A percentile compares a stretch with the other conserved stretches of the same genome.
Conservation (phyloP, 306 rosid species). For the Ammopiptanthus mongolicus region DNA sequence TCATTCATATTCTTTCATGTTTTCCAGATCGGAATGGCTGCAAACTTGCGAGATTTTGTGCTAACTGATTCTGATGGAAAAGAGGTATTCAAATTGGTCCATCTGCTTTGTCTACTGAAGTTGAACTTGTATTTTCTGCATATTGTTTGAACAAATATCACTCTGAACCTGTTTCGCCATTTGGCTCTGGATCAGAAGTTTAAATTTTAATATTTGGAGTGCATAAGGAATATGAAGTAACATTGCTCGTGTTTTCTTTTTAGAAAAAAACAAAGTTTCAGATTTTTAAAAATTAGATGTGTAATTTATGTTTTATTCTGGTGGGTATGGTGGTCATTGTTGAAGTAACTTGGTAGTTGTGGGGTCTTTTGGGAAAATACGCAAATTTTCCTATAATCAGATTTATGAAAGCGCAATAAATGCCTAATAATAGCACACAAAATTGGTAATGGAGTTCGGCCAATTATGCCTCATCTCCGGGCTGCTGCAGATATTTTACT, state of each 20-base stretch:
- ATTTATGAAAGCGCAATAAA: too few species aligned
- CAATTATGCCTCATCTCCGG: too few species aligned
- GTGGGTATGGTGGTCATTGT: background rate
- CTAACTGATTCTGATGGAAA: conserved; percentile 68
- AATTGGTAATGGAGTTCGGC: too few species aligned
- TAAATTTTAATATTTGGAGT: background rate
- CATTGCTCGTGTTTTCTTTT: background rate
- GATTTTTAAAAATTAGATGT: background rate
- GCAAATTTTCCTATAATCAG: too few species aligned
- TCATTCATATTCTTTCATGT: conserved; percentile 6
- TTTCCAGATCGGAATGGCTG: conserved; percentile 89
- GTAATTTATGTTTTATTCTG: background rate
- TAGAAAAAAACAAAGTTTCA: background rate
- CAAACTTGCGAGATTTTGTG: conserved; percentile 76
- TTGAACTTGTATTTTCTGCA: conserved; percentile 9
- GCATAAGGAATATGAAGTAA: conserved; percentile 9
- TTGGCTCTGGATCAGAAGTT: background rate
- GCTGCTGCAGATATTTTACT: too few species aligned
- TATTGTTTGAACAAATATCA: conserved; percentile 7
- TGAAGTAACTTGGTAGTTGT: background rate
- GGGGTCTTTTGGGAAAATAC: too few species aligned
- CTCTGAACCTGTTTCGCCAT: background rate
- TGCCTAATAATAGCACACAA: too few species aligned
- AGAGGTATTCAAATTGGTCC: conserved; percentile 51
- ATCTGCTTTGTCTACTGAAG: conserved; percentile 10